Conservation (phyloP, 345 rosid genomes). For the Eucalyptus victrix region DNA sequence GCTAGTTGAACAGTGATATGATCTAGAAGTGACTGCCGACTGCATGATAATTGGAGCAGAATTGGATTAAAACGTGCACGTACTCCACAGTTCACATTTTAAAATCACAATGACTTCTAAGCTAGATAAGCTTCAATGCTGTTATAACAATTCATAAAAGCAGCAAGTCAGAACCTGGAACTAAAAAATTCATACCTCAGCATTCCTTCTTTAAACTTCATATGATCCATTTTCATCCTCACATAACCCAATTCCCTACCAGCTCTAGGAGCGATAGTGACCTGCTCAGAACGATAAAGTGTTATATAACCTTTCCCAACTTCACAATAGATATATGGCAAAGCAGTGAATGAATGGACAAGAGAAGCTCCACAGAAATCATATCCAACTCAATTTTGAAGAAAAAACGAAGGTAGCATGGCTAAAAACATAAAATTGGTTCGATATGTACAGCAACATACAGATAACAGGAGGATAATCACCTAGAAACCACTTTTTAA, state of each 20-base stretch:
- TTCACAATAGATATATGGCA: background rate
- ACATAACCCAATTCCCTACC: conserved; percentile 91
- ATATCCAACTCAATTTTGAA: background rate
- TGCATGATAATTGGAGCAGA: conserved; percentile 3
- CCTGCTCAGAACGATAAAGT: conserved; percentile 23
- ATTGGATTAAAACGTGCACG: background rate
- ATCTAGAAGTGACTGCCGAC: conserved; percentile 86
- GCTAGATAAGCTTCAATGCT: background rate
- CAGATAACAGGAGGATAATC: background rate
- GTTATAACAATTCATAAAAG: background rate
- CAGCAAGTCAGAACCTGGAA: background rate
- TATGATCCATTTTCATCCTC: conserved; percentile 79
- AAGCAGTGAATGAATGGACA: background rate
- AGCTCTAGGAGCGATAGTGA: conserved; percentile 87
- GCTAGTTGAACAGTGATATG: conserved; percentile 92
- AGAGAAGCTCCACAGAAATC: background rate
- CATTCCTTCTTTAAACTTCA: conserved; percentile 76
- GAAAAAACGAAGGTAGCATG: background rate
- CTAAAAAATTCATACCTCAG: conserved; percentile 31
- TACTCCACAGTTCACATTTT: background rate
- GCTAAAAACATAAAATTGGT: background rate
- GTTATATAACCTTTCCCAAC: background rate
- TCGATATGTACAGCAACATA: background rate
- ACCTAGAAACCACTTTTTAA: background rate
- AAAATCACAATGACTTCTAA: background rate